A percentile compares a stretch with the other conserved stretches of the same genome.
Evolutionary conservation across 306 rosid genomes (phyloP).

Genomic region (Trichosanthes cucumerina): DNA sequence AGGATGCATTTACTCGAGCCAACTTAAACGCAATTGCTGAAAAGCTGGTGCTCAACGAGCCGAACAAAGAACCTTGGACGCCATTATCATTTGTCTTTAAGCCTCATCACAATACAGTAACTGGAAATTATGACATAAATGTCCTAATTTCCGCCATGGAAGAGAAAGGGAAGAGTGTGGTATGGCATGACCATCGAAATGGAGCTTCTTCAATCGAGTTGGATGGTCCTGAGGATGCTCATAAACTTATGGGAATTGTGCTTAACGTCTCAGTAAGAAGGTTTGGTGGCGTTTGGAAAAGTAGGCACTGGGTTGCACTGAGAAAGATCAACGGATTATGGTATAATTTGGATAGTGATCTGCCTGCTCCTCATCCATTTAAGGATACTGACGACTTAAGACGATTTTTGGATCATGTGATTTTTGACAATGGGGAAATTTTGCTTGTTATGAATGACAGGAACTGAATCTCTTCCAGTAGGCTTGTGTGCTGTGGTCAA

Average conservation of each 20-base stretch:
- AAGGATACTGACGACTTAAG: slow-evolving; percentile 34
- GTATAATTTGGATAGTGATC: slow-evolving; percentile 91
- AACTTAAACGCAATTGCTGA: slow-evolving; percentile 63
- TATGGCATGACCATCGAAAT: slow-evolving; percentile 69
- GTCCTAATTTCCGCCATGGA: slow-evolving; percentile 69
- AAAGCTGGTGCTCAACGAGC: slow-evolving; percentile 43
- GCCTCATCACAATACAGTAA: slow-evolving; percentile 69
- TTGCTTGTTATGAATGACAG: slow-evolving; percentile 64
- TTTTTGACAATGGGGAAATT: slow-evolving; percentile 59
- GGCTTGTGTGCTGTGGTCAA: neutral
- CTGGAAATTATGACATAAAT: slow-evolving; percentile 89
- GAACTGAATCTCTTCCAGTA: slow-evolving; percentile 10
- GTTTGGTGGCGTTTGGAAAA: slow-evolving; percentile 66
- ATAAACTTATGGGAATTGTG: slow-evolving; percentile 62
- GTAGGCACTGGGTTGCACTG: slow-evolving; percentile 79
- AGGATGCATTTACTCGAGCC: slow-evolving; percentile 52
- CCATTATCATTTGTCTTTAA: slow-evolving; percentile 50
- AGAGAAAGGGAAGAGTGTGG: slow-evolving; percentile 60
- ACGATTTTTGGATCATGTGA: slow-evolving; percentile 46
- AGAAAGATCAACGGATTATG: slow-evolving; percentile 55
- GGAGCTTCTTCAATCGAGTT: slow-evolving; percentile 58
- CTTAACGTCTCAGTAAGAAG: slow-evolving; percentile 53
- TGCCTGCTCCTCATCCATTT: slow-evolving; percentile 44
- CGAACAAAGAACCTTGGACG: slow-evolving; percentile 46
- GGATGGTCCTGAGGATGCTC: slow-evolving; percentile 42